Evolutionary conservation across 169 alveolate species (phyloP).

Genomic region (Plasmodium malariae): DNA sequence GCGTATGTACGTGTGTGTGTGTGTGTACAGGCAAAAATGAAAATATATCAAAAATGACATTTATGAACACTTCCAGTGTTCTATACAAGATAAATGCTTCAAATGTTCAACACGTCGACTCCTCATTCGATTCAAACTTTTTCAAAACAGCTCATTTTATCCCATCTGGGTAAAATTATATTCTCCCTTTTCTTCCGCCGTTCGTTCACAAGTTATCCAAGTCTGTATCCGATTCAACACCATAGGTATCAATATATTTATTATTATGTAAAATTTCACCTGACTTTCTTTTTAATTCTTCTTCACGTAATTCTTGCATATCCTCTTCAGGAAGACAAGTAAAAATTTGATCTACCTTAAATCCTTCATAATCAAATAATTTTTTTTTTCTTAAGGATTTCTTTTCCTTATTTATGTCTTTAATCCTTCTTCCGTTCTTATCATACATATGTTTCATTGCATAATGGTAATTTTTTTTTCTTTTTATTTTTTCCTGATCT

Average conservation of each 20-base stretch:
- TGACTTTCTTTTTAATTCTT: conserved; percentile 56
- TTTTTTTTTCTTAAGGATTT: conserved; percentile 72
- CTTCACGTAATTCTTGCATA: conserved; percentile 65
- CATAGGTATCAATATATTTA: conserved; percentile 69
- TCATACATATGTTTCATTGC: conserved; percentile 75
- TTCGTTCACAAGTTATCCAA: conserved; percentile 7
- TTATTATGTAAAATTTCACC: conserved; percentile 68
- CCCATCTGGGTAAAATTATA: too few species aligned
- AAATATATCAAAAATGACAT: too few species aligned
- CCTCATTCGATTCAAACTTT: too few species aligned
- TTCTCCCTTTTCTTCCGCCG: background rate
- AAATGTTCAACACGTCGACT: too few species aligned
- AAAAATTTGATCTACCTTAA: conserved; percentile 59
- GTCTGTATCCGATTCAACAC: conserved; percentile 59
- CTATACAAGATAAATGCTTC: too few species aligned
- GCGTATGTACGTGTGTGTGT: too few species aligned
- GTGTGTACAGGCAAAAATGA: too few species aligned
- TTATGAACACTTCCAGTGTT: too few species aligned
- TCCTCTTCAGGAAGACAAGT: conserved; percentile 49
- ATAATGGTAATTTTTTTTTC: conserved; percentile 69
- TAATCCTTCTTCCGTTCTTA: conserved; percentile 61
- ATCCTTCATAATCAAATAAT: conserved; percentile 66
- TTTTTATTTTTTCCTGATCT: conserved; percentile 63
- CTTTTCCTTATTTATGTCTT: conserved; percentile 57
- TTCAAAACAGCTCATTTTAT: too few species aligned